Evolutionary conservation across 2,329 filamentous ascomycete genomes (phyloP), one percentile per base, ranked within the genome.

Genomic region (Rutstroemia sp.): DNA sequence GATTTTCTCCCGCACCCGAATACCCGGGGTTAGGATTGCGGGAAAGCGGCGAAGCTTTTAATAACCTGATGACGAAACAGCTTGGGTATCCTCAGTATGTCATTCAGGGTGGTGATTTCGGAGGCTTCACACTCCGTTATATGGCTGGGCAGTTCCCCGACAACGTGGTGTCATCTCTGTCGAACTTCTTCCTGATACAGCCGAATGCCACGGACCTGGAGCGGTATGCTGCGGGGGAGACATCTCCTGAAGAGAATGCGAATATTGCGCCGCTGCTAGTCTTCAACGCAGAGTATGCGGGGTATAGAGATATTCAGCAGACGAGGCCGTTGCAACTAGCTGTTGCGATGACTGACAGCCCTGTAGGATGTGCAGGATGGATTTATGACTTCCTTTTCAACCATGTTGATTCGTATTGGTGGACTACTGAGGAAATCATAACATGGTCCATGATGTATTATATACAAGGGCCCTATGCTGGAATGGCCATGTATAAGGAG

Each of bases 1-100:
- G 77, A 61, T 77, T 81, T 68, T 75, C 72, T 0, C 65, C 69
- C 2, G 60, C 64, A 19, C 65, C 68, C 1, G 59, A 69, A 73
- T 72, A 55, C 5, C 57, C 58, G 23, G 81, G 82, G 0, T 69
- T 75, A 27, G 67, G 62, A 2, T 60, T 65, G 2, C 50, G 53
- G 2, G 64, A 72, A 30, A 63, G 65, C 7, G 72, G 67, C 0
- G 59, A 67, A 5, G 65, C 66, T 1, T 72, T 72, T 57, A 58
- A 74, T 56, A 62, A 61, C 8, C 60, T 77, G 5, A 77, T 77
- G 74, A 52, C 19, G 1, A n/a, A 67, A 1, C 60, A 67, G 21
- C 72, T 77, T 5, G 71, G 70, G 0, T 76, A 58, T 48, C 14
- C 41, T 9, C 58, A 58, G 45, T 59, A 49, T 48, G 55, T 65